Evolutionary conservation across 2,329 filamentous ascomycete species (phyloP).

Genomic region (Fusarium xylarioides): DNA sequence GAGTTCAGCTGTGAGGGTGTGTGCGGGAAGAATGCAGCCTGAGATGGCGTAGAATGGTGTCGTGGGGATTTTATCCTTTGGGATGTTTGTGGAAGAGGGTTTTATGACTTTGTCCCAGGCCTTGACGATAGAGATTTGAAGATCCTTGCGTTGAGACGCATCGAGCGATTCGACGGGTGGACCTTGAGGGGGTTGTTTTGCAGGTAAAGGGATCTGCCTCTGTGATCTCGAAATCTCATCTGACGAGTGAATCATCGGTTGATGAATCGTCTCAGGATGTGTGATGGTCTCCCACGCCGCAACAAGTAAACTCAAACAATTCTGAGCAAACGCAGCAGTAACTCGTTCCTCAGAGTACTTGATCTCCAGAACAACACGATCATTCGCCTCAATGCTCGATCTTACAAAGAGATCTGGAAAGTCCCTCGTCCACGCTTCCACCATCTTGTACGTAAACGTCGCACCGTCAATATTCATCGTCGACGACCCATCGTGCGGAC

Average conservation of each 20-base stretch:
- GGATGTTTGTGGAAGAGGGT: constrained; percentile 49
- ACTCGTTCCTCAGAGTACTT: constrained; percentile 58
- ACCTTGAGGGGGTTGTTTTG: constrained; percentile 34
- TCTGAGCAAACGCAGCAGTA: constrained; percentile 52
- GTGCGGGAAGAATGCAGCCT: constrained; percentile 59
- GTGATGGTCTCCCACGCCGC: constrained; percentile 58
- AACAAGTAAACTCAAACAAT: constrained; percentile 57
- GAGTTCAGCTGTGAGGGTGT: constrained; percentile 56
- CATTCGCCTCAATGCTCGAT: constrained; percentile 50
- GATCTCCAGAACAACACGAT: constrained; percentile 54
- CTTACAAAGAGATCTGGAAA: constrained; percentile 57
- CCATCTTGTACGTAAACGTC: constrained; percentile 55
- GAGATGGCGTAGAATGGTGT: constrained; percentile 62
- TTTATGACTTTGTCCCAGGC: constrained; percentile 58
- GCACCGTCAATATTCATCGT: constrained; percentile 57
- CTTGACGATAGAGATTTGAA: constrained; percentile 54
- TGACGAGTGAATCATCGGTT: constrained; percentile 56
- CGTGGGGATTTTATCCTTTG: constrained; percentile 53
- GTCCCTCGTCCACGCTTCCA: constrained; percentile 53
- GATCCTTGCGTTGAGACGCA: constrained; percentile 50
- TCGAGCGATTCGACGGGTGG: constrained; percentile 43
- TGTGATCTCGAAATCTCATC: constrained; percentile 49
- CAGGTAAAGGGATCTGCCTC: constrained; percentile 54
- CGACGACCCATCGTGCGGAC: constrained; percentile 47
- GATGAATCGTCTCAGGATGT: constrained; percentile 55